These are phyloP conservation scores for Ustilago xerochloae DNA, from an alignment of 1,284 basidiomycete species.

Conservation along the genomic window DNA sequence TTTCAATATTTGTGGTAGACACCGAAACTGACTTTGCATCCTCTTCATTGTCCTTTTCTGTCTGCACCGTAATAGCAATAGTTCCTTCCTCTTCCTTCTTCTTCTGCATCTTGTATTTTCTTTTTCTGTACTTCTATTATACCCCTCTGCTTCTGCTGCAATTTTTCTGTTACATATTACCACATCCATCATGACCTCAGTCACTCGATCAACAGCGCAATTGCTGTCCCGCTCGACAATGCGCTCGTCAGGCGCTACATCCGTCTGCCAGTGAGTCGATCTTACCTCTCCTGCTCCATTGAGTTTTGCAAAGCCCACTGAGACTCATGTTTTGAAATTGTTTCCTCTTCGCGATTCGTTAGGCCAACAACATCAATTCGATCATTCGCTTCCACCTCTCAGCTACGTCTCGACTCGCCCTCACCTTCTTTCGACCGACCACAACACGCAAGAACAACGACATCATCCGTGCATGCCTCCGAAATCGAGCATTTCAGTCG, in stretches of 20 bases:
- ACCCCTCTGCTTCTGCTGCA: slow-evolving; percentile 18
- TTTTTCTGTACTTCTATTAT: slow-evolving; percentile 35
- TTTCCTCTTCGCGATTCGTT: neutral
- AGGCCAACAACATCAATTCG: slow-evolving; percentile 4
- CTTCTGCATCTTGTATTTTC: neutral
- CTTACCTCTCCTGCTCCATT: neutral
- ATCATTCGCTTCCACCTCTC: slow-evolving; percentile 37
- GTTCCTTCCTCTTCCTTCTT: neutral
- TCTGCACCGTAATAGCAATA: slow-evolving; percentile 1
- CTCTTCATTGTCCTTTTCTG: neutral
- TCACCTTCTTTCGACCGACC: neutral
- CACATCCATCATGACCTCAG: slow-evolving; percentile 5
- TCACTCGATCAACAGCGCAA: slow-evolving; percentile 6
- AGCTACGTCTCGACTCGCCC: slow-evolving; percentile 33
- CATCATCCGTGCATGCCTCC: slow-evolving; percentile 53
- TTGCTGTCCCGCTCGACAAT: slow-evolving; percentile 3
- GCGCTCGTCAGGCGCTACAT: slow-evolving; percentile 10
- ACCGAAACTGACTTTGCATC: slow-evolving; percentile 7
- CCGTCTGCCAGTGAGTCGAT: slow-evolving; percentile 39
- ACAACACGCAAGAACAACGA: neutral
- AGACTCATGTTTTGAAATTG: slow-evolving; percentile 19
- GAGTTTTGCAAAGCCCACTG: neutral
- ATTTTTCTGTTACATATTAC: neutral
- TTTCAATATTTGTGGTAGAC: neutral
- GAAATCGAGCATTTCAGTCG: slow-evolving; percentile 86